A percentile compares a stretch with the other conserved stretches of the same genome.
Conservation (phyloP, 495 filamentous ascomycete species). For the Neurospora sp. region DNA sequence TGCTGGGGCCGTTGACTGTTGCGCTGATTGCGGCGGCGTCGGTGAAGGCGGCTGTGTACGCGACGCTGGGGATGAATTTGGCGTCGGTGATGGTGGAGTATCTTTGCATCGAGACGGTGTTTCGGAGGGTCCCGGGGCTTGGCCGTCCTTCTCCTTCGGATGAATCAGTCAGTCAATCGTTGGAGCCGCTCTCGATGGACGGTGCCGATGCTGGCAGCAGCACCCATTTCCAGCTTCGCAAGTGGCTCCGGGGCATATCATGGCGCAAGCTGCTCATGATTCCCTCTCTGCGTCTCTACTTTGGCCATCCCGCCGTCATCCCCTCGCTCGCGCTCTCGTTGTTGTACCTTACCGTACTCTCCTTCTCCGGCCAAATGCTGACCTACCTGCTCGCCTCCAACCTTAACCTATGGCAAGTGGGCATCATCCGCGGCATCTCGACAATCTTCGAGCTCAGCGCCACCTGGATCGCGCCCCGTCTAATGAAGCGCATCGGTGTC, state of each 20-base stretch:
- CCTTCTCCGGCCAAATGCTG: conserved; percentile 49
- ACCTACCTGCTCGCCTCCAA: conserved; percentile 43
- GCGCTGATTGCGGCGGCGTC: conserved; percentile 33
- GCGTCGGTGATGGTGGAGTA: conserved; percentile 45
- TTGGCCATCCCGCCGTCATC: conserved; percentile 34
- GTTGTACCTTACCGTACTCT: conserved; percentile 50
- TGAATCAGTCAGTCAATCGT: not conserved
- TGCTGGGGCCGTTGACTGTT: conserved; percentile 51
- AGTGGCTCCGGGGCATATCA: not conserved
- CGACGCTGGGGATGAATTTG: conserved; percentile 27
- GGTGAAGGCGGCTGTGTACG: conserved; percentile 22
- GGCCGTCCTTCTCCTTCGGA: not conserved
- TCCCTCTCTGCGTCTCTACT: conserved; percentile 26
- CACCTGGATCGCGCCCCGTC: conserved; percentile 38
- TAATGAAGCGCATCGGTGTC: conserved; percentile 47
- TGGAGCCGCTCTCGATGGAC: not conserved
- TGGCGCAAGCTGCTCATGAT: conserved; percentile 4
- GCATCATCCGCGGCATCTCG: conserved; percentile 26
- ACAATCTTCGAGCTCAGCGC: conserved; percentile 36
- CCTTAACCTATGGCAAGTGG: conserved; percentile 26
- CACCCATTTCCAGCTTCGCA: not conserved
- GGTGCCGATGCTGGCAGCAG: not conserved
- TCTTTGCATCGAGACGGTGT: conserved; percentile 42
- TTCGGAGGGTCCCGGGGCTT: conserved; percentile 1
- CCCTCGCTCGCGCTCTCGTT: conserved; percentile 46